These are phyloP conservation scores for Penicillium canariense DNA, from an alignment of 495 filamentous ascomycete genomes.

Conservation along the genomic window DNA sequence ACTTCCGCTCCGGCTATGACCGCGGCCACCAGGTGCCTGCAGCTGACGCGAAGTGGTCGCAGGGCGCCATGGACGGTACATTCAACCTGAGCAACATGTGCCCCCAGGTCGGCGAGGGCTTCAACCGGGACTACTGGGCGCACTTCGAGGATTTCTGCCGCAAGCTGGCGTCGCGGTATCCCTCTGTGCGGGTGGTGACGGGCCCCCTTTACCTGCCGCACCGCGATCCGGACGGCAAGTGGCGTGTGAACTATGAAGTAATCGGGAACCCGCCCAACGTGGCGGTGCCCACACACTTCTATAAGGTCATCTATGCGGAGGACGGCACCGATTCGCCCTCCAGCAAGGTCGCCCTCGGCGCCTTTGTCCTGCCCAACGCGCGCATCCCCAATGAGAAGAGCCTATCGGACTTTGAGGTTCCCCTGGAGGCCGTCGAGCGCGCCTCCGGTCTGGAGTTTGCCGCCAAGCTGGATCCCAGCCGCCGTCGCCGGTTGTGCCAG, in stretches of 20 bases:
- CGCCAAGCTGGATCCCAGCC: conserved; percentile 64
- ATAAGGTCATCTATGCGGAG: conserved; percentile 96
- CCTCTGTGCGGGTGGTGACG: conserved; percentile 86
- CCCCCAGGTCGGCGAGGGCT: conserved; percentile 94
- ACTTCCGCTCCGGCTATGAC: conserved; percentile 82
- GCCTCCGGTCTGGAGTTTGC: conserved; percentile 92
- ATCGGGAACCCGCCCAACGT: conserved; percentile 92
- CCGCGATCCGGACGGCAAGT: conserved; percentile 83
- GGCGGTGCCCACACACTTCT: conserved; percentile 97
- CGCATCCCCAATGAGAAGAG: conserved; percentile 82
- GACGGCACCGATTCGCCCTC: conserved; percentile 56
- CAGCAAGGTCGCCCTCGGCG: conserved; percentile 83
- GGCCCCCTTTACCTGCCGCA: conserved; percentile 90
- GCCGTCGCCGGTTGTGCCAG: conserved; percentile 78
- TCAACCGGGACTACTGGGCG: conserved; percentile 98
- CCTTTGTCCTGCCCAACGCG: conserved; percentile 94
- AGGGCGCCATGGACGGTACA: conserved; percentile 89
- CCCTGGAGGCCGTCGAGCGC: conserved; percentile 85
- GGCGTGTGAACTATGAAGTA: conserved; percentile 94
- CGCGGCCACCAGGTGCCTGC: conserved; percentile 84
- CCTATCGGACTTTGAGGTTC: conserved; percentile 88
- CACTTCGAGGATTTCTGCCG: conserved; percentile 98
- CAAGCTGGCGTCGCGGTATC: conserved; percentile 74
- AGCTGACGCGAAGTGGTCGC: conserved; percentile 93
- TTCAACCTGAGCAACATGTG: conserved; percentile 95